Evolutionary conservation across 2,329 filamentous ascomycete genomes (phyloP), one percentile per base, ranked within the genome.

Genomic region (Clarireedia monteithiana): DNA sequence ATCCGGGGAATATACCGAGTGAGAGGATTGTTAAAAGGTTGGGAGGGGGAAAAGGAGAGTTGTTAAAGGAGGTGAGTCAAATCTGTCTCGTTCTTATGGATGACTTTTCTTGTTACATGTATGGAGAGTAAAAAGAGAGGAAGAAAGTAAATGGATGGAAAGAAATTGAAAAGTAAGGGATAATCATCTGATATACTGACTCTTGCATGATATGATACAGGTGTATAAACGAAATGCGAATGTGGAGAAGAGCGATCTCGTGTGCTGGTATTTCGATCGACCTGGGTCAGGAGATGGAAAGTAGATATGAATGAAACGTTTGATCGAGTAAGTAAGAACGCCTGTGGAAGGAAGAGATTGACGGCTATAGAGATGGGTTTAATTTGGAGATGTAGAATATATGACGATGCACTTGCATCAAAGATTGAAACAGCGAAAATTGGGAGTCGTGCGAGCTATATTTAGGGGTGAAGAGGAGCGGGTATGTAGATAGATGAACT

Each of bases 241-340:
- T 20, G 56, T 58, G 39, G 39, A 17, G 5, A 57, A 55, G 5
- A 48, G 36, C 27, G 60, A 62, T 54, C 3, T 61, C 4, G 17
- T 36, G 3, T 62, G 58, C 56, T 64, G 62, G 62, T 60, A 60
- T 56, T 53, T 64, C 36, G 58, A 62, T 59, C 49, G 63, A 15
- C 62, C 63, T 24, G 58, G 47, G 10, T 23, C 9, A 9, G 34
- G 12, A 10, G 30, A 55, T 45, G n/a, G 42, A 20, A 52, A 23
- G 52, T 3, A 4, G 17, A 26, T 6, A 10, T 48, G 27, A 34
- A 6, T 15, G 38, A 17, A 40, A 5, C 6, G 6, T 40, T 7
- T 17, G 38, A 14, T 1, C 17, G 38, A 17, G 6, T 6, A 17
- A n/a, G 17, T 17, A 40, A 30, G 27, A 30, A 30, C 27, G 27